Conservation (phyloP, 805 yeast species). For the Candida saitoana region DNA sequence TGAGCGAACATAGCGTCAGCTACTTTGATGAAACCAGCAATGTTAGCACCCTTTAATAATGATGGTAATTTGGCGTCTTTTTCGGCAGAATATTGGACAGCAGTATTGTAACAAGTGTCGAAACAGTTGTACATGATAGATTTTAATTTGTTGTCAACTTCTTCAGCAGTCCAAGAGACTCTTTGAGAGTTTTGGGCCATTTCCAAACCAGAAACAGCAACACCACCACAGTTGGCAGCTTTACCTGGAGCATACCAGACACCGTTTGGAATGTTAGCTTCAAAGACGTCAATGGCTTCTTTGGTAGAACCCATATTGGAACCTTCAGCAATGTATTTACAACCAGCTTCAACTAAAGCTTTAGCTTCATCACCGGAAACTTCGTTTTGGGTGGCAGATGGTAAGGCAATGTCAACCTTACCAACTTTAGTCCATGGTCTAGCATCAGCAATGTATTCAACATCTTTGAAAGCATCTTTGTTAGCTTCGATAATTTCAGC, state of each 20-base stretch:
- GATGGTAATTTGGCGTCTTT: constrained; percentile 74
- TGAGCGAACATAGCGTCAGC: constrained; percentile 98
- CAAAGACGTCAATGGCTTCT: constrained; percentile 94
- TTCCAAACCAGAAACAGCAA: constrained; percentile 96
- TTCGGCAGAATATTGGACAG: constrained; percentile 73
- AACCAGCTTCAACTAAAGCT: constrained; percentile 88
- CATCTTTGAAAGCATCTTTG: constrained; percentile 55
- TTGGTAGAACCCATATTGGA: constrained; percentile 99
- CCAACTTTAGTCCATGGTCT: constrained; percentile 96
- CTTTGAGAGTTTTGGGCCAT: constrained; percentile 99
- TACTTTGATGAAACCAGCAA: constrained; percentile 98
- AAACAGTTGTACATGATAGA: constrained; percentile 90
- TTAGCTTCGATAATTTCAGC: constrained; percentile 56
- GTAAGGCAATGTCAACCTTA: constrained; percentile 90
- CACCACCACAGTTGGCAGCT: constrained; percentile 99
- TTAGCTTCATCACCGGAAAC: constrained; percentile 95
- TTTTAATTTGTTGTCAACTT: constrained; percentile 88
- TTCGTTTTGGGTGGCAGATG: constrained; percentile 98
- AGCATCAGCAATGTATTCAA: constrained; percentile 85
- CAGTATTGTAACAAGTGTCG: constrained; percentile 87
- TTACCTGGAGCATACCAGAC: constrained; percentile 99
- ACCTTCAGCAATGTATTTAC: constrained; percentile 95
- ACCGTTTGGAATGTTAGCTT: constrained; percentile 63
- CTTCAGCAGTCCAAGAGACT: constrained; percentile 84
- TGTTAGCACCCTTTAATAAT: constrained; percentile 96